Base-by-base conservation (phyloP, 306 rosid genomes). In the Purshia tridentata region DNA sequence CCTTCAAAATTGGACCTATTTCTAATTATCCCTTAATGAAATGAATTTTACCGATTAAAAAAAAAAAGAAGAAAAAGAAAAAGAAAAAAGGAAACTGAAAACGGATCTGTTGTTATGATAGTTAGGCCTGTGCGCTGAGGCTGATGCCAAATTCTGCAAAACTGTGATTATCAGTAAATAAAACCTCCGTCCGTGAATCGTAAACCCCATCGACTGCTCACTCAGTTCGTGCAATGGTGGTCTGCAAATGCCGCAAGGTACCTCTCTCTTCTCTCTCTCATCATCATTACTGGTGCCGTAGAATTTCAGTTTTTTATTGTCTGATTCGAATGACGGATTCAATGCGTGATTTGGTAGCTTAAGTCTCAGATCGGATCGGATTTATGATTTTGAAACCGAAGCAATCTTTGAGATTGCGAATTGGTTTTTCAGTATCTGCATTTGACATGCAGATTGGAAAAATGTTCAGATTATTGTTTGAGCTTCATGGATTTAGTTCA, bases 171-270 rank as follows among this genome's bases (percentile, higher is more conserved):
- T 70, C 52, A 55, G 40, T 13, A 23, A 55, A 23, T 23, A 23
- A 70, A 35, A 47, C 39, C 48, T 55, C 46, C 15, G 52, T 20
- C 46, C 15, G 41, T 20, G 42, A 55, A 19, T 22, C 46, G 20
- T 54, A 41, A 70, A 40, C 69, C 60, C 62, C 50, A 19, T 67
- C 70, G 60, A 42, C 81, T 70, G 15, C 42, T 54, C 81, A 15
- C 72, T 53, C 81, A 58, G 81, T 81, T 72, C 81, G 75, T 87
- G 92, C 89, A 84, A 94, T 94, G 99, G 99, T 94, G 88, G 99
- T 94, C 90, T 94, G 99, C 93, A 94, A 91, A 88, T 94, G 99
- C 90, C 97, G 97, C 82, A 94, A 94, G 96, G 99, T 94, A 64
- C 49, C 68, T 68, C 79, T 71, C 69, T 46, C 62, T 19, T 19